These are phyloP conservation scores for Candida boleticola DNA, from an alignment of 805 yeast genomes.

Conservation along the genomic window DNA sequence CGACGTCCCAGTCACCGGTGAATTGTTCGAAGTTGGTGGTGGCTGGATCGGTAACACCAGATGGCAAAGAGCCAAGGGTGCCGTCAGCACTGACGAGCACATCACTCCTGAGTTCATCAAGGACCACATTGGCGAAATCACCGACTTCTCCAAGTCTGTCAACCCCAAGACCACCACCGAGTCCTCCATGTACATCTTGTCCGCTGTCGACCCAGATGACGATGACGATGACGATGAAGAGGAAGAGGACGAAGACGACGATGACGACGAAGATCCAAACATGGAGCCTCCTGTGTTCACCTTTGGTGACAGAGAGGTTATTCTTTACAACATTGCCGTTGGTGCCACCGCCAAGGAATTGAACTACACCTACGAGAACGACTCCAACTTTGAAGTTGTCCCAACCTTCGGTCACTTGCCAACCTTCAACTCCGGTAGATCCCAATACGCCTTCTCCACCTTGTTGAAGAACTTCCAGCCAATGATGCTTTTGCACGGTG, in stretches of 20 bases:
- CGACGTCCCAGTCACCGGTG: conserved; percentile 69
- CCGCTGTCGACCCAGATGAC: conserved; percentile 51
- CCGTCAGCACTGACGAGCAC: conserved; percentile 52
- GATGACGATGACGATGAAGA: conserved; percentile 49
- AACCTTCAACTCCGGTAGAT: conserved; percentile 61
- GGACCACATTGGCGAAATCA: conserved; percentile 63
- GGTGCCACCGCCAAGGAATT: conserved; percentile 82
- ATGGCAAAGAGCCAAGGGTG: conserved; percentile 93
- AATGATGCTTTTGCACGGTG: conserved; percentile 89
- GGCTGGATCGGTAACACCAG: conserved; percentile 96
- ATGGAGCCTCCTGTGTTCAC: conserved; percentile 47
- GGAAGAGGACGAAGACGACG: conserved; percentile 40
- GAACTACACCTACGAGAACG: conserved; percentile 75
- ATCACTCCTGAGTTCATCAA: conserved; percentile 68
- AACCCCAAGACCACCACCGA: conserved; percentile 66
- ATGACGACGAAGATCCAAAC: conserved; percentile 34
- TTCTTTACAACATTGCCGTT: conserved; percentile 83
- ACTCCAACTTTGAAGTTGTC: conserved; percentile 73
- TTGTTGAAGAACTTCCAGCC: conserved; percentile 83
- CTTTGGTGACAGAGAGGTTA: conserved; percentile 67
- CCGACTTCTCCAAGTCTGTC: conserved; percentile 57
- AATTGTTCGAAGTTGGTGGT: conserved; percentile 88
- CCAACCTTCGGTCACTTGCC: conserved; percentile 93
- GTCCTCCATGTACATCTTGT: conserved; percentile 75
- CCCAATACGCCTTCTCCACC: conserved; percentile 55